Conservation (phyloP, 2,329 filamentous ascomycete species). For the Cytospora leucostoma region DNA sequence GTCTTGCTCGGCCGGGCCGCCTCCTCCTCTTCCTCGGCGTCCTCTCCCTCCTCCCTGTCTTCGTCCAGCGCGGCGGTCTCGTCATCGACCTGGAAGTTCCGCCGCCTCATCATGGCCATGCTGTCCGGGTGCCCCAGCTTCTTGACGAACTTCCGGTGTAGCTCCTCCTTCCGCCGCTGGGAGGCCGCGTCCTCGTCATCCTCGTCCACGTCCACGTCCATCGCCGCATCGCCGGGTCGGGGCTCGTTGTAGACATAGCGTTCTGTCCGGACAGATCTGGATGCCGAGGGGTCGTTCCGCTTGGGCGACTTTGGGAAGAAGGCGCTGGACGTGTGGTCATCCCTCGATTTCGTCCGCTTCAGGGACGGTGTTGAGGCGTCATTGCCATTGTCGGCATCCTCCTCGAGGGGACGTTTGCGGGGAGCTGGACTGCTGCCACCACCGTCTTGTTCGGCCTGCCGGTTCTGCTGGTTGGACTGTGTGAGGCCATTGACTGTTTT, state of each 20-base stretch:
- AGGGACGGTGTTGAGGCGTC: conserved; percentile 40
- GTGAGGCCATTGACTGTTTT: conserved; percentile 53
- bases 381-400: conserved; percentile 49
- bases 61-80: conserved; percentile 51
- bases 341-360: conserved; percentile 49
- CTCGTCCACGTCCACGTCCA: conserved; percentile 42
- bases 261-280: conserved; percentile 43
- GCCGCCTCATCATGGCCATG: conserved; percentile 65
- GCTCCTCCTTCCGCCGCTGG: conserved; percentile 62
- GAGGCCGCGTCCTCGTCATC: conserved; percentile 45
- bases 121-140: conserved; percentile 88
- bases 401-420: conserved; percentile 55
- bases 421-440: conserved; percentile 32
- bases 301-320: conserved; percentile 40
- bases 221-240: conserved; percentile 43
- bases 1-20: conserved; percentile 48
- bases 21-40: conserved; percentile 51
- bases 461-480: conserved; percentile 25
- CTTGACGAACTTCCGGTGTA: conserved; percentile 85
- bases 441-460: conserved; percentile 25
- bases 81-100: conserved; percentile 55
- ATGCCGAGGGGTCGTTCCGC: conserved; percentile 26
- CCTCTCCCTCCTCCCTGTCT: conserved; percentile 60
- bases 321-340: conserved; percentile 43
- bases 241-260: conserved; percentile 54